Percentiles rank a stretch among this genome's conserved stretches.
Evolutionary conservation across 441 rosid species (phyloP).

Genomic region (Euphorbia schlechtendalii): DNA sequence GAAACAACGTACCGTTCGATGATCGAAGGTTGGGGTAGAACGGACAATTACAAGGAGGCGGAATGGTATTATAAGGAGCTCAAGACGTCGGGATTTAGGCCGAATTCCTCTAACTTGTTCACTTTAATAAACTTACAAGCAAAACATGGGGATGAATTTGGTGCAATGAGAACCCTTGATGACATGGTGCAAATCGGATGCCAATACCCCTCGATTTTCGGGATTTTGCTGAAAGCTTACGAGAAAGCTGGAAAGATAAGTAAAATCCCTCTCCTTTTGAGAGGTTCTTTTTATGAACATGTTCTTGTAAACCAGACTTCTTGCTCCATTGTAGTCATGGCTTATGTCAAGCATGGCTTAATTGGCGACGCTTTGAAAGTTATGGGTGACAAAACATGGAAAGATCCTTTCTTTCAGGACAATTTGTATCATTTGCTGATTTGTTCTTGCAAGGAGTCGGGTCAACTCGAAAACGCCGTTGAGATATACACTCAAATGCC

Average conservation of each 20-base stretch:
- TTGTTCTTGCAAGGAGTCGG: constrained; percentile 76
- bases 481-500: constrained; percentile 47
- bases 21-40: constrained; percentile 96
- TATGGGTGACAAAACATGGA: constrained; percentile 56
- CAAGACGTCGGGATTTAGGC: constrained; percentile 55
- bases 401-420: constrained; percentile 67
- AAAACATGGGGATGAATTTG: constrained; percentile 55
- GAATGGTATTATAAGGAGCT: constrained; percentile 55
- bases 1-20: constrained; percentile 81
- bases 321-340: constrained; percentile 77
- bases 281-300: constrained; percentile 53
- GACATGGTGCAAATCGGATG: constrained; percentile 71
- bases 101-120: constrained; percentile 72
- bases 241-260: constrained; percentile 62
- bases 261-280: constrained; percentile 56
- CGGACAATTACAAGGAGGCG: constrained; percentile 45
- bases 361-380: constrained; percentile 57
- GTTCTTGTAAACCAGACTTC: constrained; percentile 61
- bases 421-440: constrained; percentile 79
- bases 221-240: constrained; percentile 65
- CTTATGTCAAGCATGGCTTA: constrained; percentile 64
- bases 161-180: constrained; percentile 51
- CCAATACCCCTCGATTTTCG: constrained; percentile 62
- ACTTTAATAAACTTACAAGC: constrained; percentile 73
- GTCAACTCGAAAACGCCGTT: constrained; percentile 51